Conservation (phyloP, 805 yeast genomes). For the Wickerhamomyces sydowiorum region DNA sequence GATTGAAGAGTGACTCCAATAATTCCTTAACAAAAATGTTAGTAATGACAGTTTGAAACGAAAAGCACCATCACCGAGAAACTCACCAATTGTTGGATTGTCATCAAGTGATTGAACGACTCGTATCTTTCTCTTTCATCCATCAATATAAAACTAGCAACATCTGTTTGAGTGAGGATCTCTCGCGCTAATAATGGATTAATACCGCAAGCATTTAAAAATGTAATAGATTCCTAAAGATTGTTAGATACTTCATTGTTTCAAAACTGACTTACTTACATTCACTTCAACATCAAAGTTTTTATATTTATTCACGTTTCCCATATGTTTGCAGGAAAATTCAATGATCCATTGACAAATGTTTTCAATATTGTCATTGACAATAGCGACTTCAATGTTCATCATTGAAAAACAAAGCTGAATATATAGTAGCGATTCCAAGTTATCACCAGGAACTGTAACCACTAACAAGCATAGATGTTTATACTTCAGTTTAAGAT, state of each 20-base stretch:
- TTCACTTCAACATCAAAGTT: not conserved
- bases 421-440: not conserved
- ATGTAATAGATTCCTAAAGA: not conserved
- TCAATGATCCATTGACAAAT: not conserved
- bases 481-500: not conserved
- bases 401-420: not conserved
- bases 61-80: not conserved
- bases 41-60: too few species aligned
- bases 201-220: conserved; percentile 12
- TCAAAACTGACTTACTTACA: not conserved
- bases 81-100: conserved; percentile 5
- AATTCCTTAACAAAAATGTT: not conserved
- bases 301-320: not conserved
- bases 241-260: not conserved
- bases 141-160: conserved; percentile 4
- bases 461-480: not conserved
- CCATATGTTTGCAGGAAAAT: not conserved
- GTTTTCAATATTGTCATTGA: not conserved
- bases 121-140: conserved; percentile 2
- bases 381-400: not conserved
- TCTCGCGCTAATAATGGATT: conserved; percentile 1
- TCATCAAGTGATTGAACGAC: conserved; percentile 5
- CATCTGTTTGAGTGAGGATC: not conserved
- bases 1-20: not conserved
- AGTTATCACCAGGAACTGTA: not conserved